These are phyloP conservation scores for Murraya koenigii DNA, from an alignment of 345 rosid genomes.

Conservation along the genomic window DNA sequence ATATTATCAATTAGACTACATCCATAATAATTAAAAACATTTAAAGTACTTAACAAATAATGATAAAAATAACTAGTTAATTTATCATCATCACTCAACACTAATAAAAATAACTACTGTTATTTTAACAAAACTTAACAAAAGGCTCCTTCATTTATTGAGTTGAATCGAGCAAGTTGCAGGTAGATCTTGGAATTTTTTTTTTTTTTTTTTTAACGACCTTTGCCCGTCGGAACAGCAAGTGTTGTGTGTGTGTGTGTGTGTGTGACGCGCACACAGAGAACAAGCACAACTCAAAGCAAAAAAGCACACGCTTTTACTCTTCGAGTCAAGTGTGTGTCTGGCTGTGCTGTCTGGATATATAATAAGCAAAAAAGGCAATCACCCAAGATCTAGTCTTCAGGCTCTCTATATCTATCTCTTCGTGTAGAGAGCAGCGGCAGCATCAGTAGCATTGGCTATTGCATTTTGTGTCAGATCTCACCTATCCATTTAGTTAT, in stretches of 20 bases:
- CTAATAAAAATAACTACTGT: too few relatives aligned
- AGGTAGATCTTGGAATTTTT: not conserved
- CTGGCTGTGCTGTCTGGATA: not conserved
- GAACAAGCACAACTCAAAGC: too few relatives aligned
- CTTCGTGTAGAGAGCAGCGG: not conserved
- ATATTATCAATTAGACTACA: too few relatives aligned
- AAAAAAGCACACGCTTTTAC: not conserved
- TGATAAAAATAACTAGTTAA: too few relatives aligned
- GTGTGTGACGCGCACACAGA: not conserved
- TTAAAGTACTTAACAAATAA: too few relatives aligned
- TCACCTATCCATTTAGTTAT: not conserved
- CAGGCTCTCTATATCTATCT: not conserved
- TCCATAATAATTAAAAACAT: too few relatives aligned
- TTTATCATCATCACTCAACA: too few relatives aligned
- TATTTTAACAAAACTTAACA: not conserved
- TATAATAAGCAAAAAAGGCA: not conserved
- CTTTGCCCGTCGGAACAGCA: not conserved
- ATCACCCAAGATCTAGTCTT: constrained; percentile 12
- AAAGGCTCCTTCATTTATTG: not conserved
- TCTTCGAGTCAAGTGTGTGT: not conserved
- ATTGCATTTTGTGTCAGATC: constrained; percentile 10
- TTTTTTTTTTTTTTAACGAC: not conserved
- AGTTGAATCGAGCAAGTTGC: not conserved
- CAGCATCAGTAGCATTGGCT: not conserved
- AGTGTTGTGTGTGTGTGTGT: too few relatives aligned